These are phyloP conservation scores for Alternaria hordeiaustralica DNA, from an alignment of 2,329 filamentous ascomycete genomes.

Conservation along the genomic window DNA sequence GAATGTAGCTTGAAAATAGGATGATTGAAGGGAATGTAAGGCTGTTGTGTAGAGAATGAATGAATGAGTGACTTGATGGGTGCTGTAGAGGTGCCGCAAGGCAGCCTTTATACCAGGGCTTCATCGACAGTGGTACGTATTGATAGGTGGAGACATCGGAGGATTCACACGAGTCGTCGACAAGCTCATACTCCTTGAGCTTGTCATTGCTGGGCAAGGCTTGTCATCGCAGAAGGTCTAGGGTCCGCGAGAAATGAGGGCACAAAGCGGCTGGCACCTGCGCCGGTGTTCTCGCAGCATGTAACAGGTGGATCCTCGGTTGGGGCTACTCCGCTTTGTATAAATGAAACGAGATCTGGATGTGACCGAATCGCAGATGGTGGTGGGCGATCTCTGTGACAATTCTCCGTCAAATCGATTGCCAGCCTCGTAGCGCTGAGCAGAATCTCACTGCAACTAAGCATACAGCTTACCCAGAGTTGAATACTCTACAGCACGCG, in stretches of 20 bases:
- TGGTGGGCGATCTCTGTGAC: not conserved
- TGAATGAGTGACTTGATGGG: constrained; percentile 1
- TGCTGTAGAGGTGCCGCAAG: too few relatives aligned
- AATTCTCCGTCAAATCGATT: not conserved
- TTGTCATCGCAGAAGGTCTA: not conserved
- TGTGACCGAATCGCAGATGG: not conserved
- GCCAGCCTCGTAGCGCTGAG: not conserved
- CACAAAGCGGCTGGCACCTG: not conserved
- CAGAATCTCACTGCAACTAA: not conserved
- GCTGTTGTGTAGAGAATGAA: constrained; percentile 2
- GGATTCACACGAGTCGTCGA: not conserved
- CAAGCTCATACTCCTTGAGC: constrained; percentile 2
- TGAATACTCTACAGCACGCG: not conserved
- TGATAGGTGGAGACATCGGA: not conserved
- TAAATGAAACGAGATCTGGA: not conserved
- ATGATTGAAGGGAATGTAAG: constrained; percentile 16
- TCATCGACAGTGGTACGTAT: not conserved
- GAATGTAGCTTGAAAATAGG: constrained; percentile 9
- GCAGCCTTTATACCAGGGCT: constrained; percentile 27
- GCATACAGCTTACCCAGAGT: not conserved
- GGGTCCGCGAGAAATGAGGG: constrained; percentile 1
- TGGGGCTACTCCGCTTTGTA: not conserved
- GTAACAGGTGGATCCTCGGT: not conserved
- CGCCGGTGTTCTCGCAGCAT: not conserved
- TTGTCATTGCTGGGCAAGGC: constrained; percentile 11